Evolutionary conservation across 495 filamentous ascomycete genomes (phyloP), one percentile per base, ranked within the genome.

Genomic region (Lindgomyces ingoldianus): DNA sequence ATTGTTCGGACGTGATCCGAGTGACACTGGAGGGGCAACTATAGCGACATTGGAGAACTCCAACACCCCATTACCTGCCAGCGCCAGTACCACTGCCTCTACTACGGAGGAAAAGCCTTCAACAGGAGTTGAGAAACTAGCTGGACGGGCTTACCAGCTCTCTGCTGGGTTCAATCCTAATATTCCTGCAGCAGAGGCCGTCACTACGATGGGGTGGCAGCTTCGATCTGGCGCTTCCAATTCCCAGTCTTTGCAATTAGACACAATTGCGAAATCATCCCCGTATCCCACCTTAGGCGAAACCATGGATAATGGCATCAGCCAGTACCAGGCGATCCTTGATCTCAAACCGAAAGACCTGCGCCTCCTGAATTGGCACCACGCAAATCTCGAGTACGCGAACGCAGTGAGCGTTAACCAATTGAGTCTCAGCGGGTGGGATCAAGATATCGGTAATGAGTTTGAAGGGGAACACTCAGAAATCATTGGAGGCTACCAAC

Each of bases 331-430:
- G 63, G 82, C 82, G 42, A 82, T 98, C 57, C 81, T 97, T 19
- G 87, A 94, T 47, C 77, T 99, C 26, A 90, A 85, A 0, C 84
- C 91, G 0, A 89, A 89, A 70, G 94, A 97, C 68, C 86, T 96
- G 76, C 83, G 94, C 48, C 80, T 98, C 30, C 81, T 97, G 68
- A 99, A 98, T 71, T 99, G 94, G 94, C 95, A 99, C 76, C 87
- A 96, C 73, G 94, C 95, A 61, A 99, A 99, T 70, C 81, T 98
- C 27, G 94, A 99, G 72, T 99, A 99, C 71, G 93, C 93, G 48
- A 98, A 97, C 71, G 95, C 94, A 0, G 87, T 84, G 4, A 96
- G 92, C 71, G 87, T 95, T 55, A 83, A 87, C 59, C 86, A 89
- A 56, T 83, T 98, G 18, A 98, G 93, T 75, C 84, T 99, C 2